Conservation (phyloP, 192 early-diverging fungal genomes). For the Haplosporangium gracile region DNA sequence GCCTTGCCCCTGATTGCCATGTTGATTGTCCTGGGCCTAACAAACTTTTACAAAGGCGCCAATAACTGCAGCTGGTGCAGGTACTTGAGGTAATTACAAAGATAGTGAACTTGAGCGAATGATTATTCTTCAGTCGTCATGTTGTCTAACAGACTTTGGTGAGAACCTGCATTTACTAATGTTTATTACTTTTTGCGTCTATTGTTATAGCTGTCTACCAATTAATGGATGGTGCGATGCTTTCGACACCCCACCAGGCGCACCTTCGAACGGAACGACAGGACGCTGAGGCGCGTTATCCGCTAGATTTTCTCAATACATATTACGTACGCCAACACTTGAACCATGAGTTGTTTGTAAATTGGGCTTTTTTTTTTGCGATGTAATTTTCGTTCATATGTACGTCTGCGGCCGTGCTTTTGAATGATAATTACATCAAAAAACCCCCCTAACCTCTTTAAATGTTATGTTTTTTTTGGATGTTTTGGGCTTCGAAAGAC, state of each 20-base stretch:
- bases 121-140: neutral
- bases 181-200: neutral
- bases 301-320: neutral
- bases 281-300: neutral
- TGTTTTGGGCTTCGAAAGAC: no score
- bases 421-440: no score
- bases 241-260: conserved; percentile 19
- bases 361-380: no score
- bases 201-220: conserved; percentile 48
- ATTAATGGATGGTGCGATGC: conserved; percentile 68
- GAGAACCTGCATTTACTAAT: neutral
- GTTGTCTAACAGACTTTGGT: neutral
- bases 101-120: no score
- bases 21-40: conserved; percentile 58
- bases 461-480: no score
- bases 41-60: conserved; percentile 62
- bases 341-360: no score
- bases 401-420: no score
- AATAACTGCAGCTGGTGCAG: conserved; percentile 73
- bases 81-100: conserved; percentile 60
- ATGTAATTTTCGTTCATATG: no score
- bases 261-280: neutral
- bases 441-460: no score
- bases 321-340: no score
- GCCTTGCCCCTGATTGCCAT: conserved; percentile 57